phyloP scores from a whole-genome alignment of 2,329 filamentous ascomycete genomes.

The Fusarium verrucosum region DNA sequence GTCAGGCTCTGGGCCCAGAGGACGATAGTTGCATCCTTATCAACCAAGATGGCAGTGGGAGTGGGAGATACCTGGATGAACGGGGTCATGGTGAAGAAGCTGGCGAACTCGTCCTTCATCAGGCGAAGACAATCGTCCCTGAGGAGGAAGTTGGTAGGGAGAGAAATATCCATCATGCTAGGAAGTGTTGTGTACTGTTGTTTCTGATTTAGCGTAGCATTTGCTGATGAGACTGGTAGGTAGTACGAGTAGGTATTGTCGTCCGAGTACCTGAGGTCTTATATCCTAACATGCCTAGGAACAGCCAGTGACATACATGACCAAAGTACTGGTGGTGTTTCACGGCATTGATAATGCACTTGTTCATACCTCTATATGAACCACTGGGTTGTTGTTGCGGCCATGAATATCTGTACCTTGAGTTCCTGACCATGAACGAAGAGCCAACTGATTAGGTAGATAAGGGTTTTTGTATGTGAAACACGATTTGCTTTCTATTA shows the following conservation, averaged over 20 bases:
- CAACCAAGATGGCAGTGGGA: conserved; percentile 11
- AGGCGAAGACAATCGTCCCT: background rate
- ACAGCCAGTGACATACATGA: background rate
- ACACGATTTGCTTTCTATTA: background rate
- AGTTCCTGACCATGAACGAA: no score
- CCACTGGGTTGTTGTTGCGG: background rate
- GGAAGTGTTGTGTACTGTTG: background rate
- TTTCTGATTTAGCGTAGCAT: background rate
- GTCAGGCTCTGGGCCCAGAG: conserved; percentile 13
- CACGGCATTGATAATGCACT: background rate
- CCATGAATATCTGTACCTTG: background rate
- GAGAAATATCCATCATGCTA: background rate
- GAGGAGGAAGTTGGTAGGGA: background rate
- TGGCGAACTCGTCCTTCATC: background rate
- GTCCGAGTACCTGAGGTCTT: background rate
- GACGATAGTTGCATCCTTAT: background rate
- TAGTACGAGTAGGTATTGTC: background rate
- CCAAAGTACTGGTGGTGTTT: background rate
- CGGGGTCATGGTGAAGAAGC: background rate
- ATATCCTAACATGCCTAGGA: background rate
- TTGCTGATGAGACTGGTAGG: background rate
- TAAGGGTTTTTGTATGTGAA: background rate
- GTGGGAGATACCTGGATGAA: background rate
- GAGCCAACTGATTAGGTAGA: no score
- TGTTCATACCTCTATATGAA: background rate